phyloP scores from a whole-genome alignment of 805 yeast species.

The Clavispora asparagi region DNA sequence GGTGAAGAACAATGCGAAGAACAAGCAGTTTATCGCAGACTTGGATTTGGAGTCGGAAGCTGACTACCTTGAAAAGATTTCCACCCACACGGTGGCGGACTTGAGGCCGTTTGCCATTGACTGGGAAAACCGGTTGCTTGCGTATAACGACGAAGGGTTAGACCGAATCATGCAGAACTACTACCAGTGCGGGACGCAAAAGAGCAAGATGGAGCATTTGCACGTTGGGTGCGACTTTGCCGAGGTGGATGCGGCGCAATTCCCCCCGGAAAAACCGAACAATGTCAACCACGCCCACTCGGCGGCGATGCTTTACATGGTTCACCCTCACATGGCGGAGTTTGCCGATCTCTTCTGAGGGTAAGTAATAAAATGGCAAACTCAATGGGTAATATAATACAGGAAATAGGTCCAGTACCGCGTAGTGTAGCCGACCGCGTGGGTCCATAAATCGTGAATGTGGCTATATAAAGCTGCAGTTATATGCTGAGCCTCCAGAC shows the following conservation, averaged over 20 bases:
- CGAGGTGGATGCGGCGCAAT: background rate
- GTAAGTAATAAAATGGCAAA: constrained; percentile 2
- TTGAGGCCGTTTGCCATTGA: constrained; percentile 42
- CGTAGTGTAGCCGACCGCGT: background rate
- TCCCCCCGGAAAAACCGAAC: background rate
- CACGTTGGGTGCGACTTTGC: constrained; percentile 6
- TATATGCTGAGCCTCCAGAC: too few relatives aligned
- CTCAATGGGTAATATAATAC: constrained; percentile 1
- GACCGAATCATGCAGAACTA: constrained; percentile 39
- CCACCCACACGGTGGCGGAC: constrained; percentile 9
- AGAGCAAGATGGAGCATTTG: constrained; percentile 11
- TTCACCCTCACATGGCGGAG: constrained; percentile 41
- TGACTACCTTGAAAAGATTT: constrained; percentile 8
- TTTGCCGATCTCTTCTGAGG: constrained; percentile 39
- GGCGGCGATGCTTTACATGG: constrained; percentile 12
- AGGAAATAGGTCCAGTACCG: background rate
- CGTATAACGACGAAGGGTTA: constrained; percentile 43
- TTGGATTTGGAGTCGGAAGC: constrained; percentile 11
- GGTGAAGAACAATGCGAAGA: constrained; percentile 11
- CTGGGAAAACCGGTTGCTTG: constrained; percentile 55
- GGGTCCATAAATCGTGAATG: background rate
- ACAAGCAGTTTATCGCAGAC: constrained; percentile 16
- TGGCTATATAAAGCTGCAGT: background rate
- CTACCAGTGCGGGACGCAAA: constrained; percentile 16
- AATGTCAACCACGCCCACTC: constrained; percentile 3